Base-by-base conservation (phyloP, 371 early-diverging fungal genomes). In the Rhizomucor miehei region DNA sequence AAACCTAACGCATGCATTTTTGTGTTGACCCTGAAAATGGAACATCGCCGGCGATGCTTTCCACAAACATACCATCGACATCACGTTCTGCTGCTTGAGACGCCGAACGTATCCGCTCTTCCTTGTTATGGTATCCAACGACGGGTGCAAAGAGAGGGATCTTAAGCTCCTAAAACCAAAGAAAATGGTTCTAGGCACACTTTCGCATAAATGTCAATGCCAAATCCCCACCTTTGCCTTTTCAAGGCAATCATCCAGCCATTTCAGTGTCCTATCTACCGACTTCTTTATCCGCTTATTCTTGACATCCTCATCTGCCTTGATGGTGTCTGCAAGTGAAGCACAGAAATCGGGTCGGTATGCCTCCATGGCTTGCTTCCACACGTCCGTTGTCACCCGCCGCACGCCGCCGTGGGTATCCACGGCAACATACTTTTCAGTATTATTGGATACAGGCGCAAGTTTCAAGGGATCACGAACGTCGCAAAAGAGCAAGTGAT, bases 351-450 rank as follows among this genome's bases (percentile, higher is more conserved):
- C 87, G 0, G 87, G 87, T 8, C 67, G 66, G 52, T 83, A 82
- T 3, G 62, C 60, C 16, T 67, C 66, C 38, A 83, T 60, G 2
- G 75, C 71, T 37, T 77, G 60, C 11, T 65, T 59, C 75, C 81
- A 86, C 5, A 77, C 51, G 21, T 75, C 84, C 5, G 77, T 58
- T 0, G 85, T 80, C 25, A 86, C 55, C 48, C 76, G 69, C 41
- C 85, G 78, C 0, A 85, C 74, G 29, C 91, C 91, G 29, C 85
- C 86, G 39, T 76, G 79, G 1, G 89, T 84, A 47, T 78, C 76
- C 13, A 89, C 80, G 4, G 82, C 80, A 48, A 90, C 75, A 56
- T 73, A 77, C 53, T 83, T 82, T 40, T 87, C 88, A 20, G 84
- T 75, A 35, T 85, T 81, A 65, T 70, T 65, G 6, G 84, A 66